Conservation (phyloP, 1,284 basidiomycete genomes). For the Moesziomyces antarcticus region DNA sequence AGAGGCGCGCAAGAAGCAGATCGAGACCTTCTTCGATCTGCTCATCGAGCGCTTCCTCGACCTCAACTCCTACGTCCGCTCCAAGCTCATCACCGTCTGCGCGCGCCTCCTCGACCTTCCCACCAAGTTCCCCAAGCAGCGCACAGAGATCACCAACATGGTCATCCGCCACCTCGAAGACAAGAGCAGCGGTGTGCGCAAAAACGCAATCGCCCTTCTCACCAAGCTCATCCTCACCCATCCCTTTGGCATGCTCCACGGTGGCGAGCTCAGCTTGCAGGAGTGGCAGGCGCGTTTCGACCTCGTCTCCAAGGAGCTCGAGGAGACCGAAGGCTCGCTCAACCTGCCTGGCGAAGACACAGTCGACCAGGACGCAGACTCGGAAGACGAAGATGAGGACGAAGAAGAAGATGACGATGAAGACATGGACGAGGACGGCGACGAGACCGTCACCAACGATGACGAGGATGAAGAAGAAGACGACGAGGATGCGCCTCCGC, state of each 20-base stretch:
- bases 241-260: constrained; percentile 86
- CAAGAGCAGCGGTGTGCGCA: constrained; percentile 87
- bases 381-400: constrained; percentile 66
- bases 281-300: constrained; percentile 80
- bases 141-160: constrained; percentile 79
- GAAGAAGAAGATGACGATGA: constrained; percentile 57
- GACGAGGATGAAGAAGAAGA: constrained; percentile 19
- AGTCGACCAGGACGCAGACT: constrained; percentile 65
- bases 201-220: constrained; percentile 82
- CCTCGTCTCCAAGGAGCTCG: constrained; percentile 72
- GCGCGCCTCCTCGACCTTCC: constrained; percentile 77
- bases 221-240: constrained; percentile 85
- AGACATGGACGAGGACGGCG: constrained; percentile 67
- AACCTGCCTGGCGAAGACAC: constrained; percentile 57
- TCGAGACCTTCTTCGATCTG: constrained; percentile 83
- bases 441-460: constrained; percentile 26
- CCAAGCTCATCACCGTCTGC: constrained; percentile 84
- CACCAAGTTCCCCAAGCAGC: constrained; percentile 86
- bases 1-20: constrained; percentile 80
- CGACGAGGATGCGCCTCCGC: constrained; percentile 13
- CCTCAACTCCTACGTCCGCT: constrained; percentile 87
- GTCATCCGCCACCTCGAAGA: constrained; percentile 87
- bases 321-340: constrained; percentile 63
- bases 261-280: constrained; percentile 79
- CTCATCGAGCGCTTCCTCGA: constrained; percentile 89